Evolutionary conservation across 1,139 yeast species (phyloP).

Genomic region (Taphrina flavorubra): DNA sequence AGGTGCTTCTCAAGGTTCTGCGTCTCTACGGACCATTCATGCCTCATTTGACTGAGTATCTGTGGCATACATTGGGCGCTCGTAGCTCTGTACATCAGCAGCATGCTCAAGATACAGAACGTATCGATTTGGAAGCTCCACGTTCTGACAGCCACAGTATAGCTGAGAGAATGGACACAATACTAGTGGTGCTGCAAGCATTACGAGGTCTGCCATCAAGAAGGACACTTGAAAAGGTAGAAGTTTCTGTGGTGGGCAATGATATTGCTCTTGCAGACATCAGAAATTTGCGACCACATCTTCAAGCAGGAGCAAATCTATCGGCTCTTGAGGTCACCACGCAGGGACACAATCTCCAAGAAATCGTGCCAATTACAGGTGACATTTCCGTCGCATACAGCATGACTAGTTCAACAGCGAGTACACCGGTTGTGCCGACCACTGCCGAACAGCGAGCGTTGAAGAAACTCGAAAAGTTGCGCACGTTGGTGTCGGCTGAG

Average conservation of each 20-base stretch:
- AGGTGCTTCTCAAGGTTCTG: constrained; percentile 81
- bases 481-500: background rate
- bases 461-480: constrained; percentile 3
- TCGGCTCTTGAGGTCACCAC: background rate
- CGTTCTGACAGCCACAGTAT: background rate
- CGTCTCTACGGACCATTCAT: constrained; percentile 94
- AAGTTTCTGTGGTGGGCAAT: too few relatives aligned
- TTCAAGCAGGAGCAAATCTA: background rate
- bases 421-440: background rate
- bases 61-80: constrained; percentile 84
- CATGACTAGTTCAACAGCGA: background rate
- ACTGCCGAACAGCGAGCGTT: constrained; percentile 2
- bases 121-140: background rate
- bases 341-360: background rate
- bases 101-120: background rate
- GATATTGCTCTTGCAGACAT: background rate
- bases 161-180: background rate
- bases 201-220: background rate
- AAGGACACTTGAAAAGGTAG: background rate
- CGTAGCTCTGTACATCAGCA: constrained; percentile 5
- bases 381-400: background rate
- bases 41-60: constrained; percentile 96
- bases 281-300: background rate
- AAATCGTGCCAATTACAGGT: background rate
- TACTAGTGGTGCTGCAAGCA: background rate